Conservation (phyloP, 495 filamentous ascomycete species). For the Bombardia bombarda region DNA sequence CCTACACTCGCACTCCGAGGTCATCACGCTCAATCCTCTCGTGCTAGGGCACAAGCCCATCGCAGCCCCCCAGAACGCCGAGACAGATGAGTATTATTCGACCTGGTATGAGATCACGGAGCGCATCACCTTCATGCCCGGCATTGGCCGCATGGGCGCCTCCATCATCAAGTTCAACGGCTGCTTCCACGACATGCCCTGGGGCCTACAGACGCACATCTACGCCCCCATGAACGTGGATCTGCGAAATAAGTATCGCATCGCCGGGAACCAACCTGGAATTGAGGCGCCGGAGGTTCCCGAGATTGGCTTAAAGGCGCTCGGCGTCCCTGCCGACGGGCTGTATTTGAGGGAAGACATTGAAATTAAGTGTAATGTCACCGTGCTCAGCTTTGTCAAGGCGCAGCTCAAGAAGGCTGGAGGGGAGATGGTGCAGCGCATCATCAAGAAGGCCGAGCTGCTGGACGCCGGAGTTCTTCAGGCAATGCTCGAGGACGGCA, state of each 20-base stretch:
- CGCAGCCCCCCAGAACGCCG: constrained; percentile 54
- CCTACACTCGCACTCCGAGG: constrained; percentile 51
- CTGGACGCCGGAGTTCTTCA: constrained; percentile 39
- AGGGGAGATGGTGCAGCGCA: constrained; percentile 53
- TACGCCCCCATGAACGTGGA: constrained; percentile 55
- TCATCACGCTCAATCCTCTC: constrained; percentile 71
- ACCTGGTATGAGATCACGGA: constrained; percentile 64
- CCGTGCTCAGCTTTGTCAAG: constrained; percentile 61
- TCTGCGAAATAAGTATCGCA: constrained; percentile 43
- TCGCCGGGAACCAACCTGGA: constrained; percentile 54
- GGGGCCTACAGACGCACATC: constrained; percentile 66
- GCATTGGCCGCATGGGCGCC: constrained; percentile 49
- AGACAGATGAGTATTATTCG: constrained; percentile 60
- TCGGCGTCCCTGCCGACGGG: constrained; percentile 50
- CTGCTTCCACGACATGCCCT: constrained; percentile 63
- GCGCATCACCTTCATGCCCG: constrained; percentile 58
- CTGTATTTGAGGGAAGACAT: constrained; percentile 71
- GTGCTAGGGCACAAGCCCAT: constrained; percentile 58
- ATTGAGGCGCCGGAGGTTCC: constrained; percentile 47
- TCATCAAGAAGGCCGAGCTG: constrained; percentile 59
- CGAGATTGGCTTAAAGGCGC: constrained; percentile 46
- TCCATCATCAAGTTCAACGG: constrained; percentile 64
- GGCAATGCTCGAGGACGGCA: constrained; percentile 43
- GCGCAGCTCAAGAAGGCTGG: constrained; percentile 59
- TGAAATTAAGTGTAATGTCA: constrained; percentile 63